Evolutionary conservation across 2,329 filamentous ascomycete species (phyloP).

Genomic region (Leptoxyphium fumago): DNA sequence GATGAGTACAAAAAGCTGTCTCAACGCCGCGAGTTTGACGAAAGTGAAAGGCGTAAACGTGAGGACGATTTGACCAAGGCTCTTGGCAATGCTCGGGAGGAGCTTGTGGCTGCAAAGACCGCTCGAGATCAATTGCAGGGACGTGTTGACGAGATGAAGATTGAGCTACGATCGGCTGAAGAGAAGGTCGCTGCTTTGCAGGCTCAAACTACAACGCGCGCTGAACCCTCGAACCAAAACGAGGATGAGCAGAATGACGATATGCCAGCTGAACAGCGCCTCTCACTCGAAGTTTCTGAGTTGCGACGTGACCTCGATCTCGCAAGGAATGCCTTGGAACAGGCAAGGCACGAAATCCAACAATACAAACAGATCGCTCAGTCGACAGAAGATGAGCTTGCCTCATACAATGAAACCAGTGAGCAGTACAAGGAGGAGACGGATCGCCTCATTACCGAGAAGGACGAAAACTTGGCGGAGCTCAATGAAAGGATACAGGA

Average conservation of each 20-base stretch:
- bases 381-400: slow-evolving; percentile 71
- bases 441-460: slow-evolving; percentile 58
- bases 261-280: slow-evolving; percentile 57
- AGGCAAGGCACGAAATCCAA: slow-evolving; percentile 65
- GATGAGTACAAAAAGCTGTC: slow-evolving; percentile 75
- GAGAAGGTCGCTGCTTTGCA: slow-evolving; percentile 73
- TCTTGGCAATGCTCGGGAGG: slow-evolving; percentile 68
- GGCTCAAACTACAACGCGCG: slow-evolving; percentile 56
- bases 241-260: slow-evolving; percentile 29
- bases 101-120: slow-evolving; percentile 74
- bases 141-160: slow-evolving; percentile 74
- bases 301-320: slow-evolving; percentile 78
- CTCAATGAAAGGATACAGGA: slow-evolving; percentile 74
- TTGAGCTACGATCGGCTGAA: slow-evolving; percentile 77
- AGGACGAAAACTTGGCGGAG: slow-evolving; percentile 65
- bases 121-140: slow-evolving; percentile 78
- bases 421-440: slow-evolving; percentile 83
- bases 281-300: slow-evolving; percentile 70
- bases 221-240: slow-evolving; percentile 20
- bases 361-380: slow-evolving; percentile 77
- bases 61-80: slow-evolving; percentile 82
- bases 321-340: slow-evolving; percentile 64
- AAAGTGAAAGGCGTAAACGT: slow-evolving; percentile 73
- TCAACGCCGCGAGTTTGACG: slow-evolving; percentile 78
- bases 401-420: slow-evolving; percentile 62